phyloP scores from a whole-genome alignment of 2,329 filamentous ascomycete genomes.

The Biscogniauxia marginata region DNA sequence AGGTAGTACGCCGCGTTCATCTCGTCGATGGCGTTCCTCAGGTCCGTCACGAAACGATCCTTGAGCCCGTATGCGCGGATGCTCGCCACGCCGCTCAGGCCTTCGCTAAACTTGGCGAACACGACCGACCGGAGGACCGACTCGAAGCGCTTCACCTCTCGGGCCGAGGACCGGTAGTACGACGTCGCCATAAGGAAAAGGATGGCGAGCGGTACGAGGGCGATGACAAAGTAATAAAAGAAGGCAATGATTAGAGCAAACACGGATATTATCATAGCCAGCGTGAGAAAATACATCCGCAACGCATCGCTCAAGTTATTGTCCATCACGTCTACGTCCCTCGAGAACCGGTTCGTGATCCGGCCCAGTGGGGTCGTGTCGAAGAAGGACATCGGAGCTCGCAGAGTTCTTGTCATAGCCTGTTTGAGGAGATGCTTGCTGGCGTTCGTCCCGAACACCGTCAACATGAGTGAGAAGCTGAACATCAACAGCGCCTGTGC shows the following conservation, averaged over 20 bases:
- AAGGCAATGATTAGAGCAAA: conserved; percentile 92
- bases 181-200: conserved; percentile 79
- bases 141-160: conserved; percentile 93
- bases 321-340: conserved; percentile 96
- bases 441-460: conserved; percentile 75
- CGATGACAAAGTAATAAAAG: conserved; percentile 80
- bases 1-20: conserved; percentile 96
- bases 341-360: conserved; percentile 94
- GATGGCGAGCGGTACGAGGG: conserved; percentile 63
- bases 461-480: conserved; percentile 73
- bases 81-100: conserved; percentile 76
- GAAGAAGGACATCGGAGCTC: conserved; percentile 85
- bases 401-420: conserved; percentile 75
- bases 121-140: conserved; percentile 82
- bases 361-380: conserved; percentile 93
- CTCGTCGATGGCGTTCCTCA: conserved; percentile 75
- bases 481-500: conserved; percentile 76
- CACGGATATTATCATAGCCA: conserved; percentile 78
- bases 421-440: conserved; percentile 79
- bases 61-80: conserved; percentile 89
- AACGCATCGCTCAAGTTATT: conserved; percentile 86
- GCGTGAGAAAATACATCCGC: conserved; percentile 86
- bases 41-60: conserved; percentile 67
- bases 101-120: conserved; percentile 89
- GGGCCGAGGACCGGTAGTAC: conserved; percentile 88